These are phyloP conservation scores for Dioscorea dumetorum DNA, from an alignment of 106 monocot genomes.

Conservation along the genomic window DNA sequence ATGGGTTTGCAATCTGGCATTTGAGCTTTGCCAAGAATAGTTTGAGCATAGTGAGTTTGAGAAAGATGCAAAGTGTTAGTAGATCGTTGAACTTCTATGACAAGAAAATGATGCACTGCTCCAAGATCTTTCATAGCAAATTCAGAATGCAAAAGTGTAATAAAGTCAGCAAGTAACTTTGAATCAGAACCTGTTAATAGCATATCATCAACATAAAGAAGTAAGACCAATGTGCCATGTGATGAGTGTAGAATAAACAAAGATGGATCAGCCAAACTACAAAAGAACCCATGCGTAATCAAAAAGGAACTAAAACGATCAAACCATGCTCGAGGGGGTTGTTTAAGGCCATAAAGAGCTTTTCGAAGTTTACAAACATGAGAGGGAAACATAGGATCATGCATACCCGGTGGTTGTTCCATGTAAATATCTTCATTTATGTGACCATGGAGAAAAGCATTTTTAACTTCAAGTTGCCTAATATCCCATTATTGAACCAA, in stretches of 20 bases:
- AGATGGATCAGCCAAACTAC: background rate
- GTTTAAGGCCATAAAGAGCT: background rate
- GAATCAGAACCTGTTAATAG: too few species aligned
- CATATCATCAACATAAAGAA: too few species aligned
- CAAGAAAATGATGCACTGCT: background rate
- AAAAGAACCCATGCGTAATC: background rate
- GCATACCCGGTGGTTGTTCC: background rate
- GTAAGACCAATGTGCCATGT: background rate
- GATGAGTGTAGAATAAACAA: background rate
- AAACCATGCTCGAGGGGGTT: too few species aligned
- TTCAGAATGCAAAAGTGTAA: too few species aligned
- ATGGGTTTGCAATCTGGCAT: background rate
- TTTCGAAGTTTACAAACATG: background rate
- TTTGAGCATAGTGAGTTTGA: background rate
- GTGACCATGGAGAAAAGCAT: background rate
- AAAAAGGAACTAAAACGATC: background rate
- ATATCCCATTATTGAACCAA: background rate
- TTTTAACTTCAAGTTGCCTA: background rate
- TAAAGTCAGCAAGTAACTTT: too few species aligned
- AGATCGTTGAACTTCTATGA: background rate
- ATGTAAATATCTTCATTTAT: background rate
- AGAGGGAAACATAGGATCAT: background rate
- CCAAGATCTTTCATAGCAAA: too few species aligned
- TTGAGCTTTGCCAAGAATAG: background rate
- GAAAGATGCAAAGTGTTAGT: background rate